Percentiles rank a stretch among this genome's conserved stretches.
Conservation (phyloP, 1,284 basidiomycete genomes). For the Cutaneotrichosporon curvatum region DNA sequence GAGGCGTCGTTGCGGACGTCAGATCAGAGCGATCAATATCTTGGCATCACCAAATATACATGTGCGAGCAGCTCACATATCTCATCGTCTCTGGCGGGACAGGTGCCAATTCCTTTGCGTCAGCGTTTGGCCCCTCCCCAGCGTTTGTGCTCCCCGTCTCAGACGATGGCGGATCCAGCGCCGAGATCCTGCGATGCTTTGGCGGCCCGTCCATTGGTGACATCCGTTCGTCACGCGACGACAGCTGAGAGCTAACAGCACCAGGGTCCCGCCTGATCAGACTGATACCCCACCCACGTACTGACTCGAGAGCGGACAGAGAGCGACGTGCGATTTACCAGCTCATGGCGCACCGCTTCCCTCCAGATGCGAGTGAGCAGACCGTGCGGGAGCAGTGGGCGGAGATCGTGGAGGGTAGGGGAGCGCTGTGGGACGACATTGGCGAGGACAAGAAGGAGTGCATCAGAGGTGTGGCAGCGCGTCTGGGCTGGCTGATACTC, state of each 20-base stretch:
- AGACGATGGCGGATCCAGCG: conserved; percentile 51
- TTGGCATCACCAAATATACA: too few species aligned
- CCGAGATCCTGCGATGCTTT: conserved; percentile 49
- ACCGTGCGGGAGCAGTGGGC: conserved; percentile 84
- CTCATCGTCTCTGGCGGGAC: conserved; percentile 51
- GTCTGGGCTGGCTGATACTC: conserved; percentile 2
- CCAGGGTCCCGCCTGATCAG: conserved; percentile 50
- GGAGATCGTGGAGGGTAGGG: conserved; percentile 84
- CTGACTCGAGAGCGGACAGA: conserved; percentile 22
- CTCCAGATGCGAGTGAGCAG: conserved; percentile 58
- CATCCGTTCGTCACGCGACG: conserved; percentile 42
- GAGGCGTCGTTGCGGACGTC: too few species aligned
- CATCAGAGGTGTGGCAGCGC: conserved; percentile 38
- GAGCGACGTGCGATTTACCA: conserved; percentile 58
- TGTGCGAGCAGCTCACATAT: conserved; percentile 34
- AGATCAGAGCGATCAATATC: too few species aligned
- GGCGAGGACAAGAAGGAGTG: conserved; percentile 83
- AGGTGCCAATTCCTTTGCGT: conserved; percentile 51
- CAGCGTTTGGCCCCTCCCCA: conserved; percentile 48
- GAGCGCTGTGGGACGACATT: conserved; percentile 76
- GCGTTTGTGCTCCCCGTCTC: conserved; percentile 48
- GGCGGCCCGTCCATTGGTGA: conserved; percentile 49
- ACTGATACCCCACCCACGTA: conserved; percentile 45
- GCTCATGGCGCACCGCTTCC: conserved; percentile 74
- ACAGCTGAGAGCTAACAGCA: neutral